A percentile compares a stretch with the other conserved stretches of the same genome.
Conservation (phyloP, 2,329 filamentous ascomycete species). For the Macroventuria anomochaeta region DNA sequence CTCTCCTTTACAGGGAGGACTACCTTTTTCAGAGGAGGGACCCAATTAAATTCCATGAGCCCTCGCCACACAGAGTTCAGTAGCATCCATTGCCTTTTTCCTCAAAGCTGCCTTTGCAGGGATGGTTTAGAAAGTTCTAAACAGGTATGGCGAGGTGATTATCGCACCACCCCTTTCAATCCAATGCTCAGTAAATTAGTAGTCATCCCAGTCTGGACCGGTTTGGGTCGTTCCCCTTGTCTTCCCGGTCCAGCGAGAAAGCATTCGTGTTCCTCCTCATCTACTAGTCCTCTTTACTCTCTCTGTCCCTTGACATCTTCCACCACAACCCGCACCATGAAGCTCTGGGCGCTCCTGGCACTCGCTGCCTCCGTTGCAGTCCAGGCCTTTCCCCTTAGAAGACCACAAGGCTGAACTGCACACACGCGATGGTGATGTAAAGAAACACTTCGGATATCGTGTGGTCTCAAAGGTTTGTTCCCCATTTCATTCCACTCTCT, state of each 20-base stretch:
- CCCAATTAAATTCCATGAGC: neutral
- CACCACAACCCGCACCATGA: neutral
- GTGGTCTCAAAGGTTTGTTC: neutral
- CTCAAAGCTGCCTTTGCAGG: neutral
- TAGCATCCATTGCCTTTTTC: neutral
- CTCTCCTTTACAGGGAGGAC: neutral
- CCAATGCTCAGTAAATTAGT: neutral
- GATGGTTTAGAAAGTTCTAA: neutral
- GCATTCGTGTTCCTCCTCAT: neutral
- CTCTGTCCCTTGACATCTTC: neutral
- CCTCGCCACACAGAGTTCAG: neutral
- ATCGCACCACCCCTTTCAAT: neutral
- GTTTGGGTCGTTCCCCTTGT: neutral
- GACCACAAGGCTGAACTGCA: neutral
- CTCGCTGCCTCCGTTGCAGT: neutral
- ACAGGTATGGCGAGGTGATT: neutral
- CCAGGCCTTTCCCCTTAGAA: neutral
- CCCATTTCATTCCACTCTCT: neutral
- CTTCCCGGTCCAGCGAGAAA: neutral
- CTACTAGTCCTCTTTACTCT: neutral
- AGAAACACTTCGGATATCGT: neutral
- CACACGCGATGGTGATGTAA: neutral
- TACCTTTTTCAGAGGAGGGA: neutral
- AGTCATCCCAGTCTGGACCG: neutral
- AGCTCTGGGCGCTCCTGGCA: neutral